These are phyloP conservation scores for Ophiocordyceps camponoti-rufipedis DNA, from an alignment of 2,329 filamentous ascomycete species.

Conservation along the genomic window DNA sequence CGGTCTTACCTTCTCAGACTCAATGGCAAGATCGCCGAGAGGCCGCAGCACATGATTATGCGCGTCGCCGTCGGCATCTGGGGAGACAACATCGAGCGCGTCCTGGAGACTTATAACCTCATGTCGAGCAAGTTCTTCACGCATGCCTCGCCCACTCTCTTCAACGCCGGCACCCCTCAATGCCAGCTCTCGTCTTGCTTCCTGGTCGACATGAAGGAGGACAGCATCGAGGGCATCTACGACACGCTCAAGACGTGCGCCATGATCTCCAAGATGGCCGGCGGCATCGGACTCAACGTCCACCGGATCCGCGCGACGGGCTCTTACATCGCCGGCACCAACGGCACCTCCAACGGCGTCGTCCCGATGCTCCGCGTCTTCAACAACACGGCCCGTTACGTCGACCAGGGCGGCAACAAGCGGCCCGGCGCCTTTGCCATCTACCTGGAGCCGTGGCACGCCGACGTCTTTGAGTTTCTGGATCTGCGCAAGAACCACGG, in stretches of 20 bases:
- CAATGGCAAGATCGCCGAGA: conserved; percentile 87
- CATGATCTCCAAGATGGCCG: conserved; percentile 99
- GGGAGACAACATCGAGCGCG: conserved; percentile 84
- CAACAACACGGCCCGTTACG: conserved; percentile 98
- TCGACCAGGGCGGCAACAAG: conserved; percentile 98
- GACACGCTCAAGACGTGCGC: conserved; percentile 98
- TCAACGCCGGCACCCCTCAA: conserved; percentile 92
- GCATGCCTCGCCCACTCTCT: conserved; percentile 91
- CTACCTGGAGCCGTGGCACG: conserved; percentile 98
- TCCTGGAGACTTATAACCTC: conserved; percentile 93
- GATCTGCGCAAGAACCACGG: conserved; percentile 98
- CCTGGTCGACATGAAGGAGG: conserved; percentile 98
- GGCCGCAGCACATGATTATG: conserved; percentile 99
- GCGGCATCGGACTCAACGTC: conserved; percentile 90
- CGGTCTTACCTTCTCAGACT: conserved; percentile 93
- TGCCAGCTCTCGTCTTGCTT: conserved; percentile 96
- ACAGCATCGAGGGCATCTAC: conserved; percentile 98
- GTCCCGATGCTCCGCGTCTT: conserved; percentile 96
- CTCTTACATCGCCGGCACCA: conserved; percentile 95
- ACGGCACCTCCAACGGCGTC: conserved; percentile 93
- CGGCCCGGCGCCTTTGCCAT: conserved; percentile 96
- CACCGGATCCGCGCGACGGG: conserved; percentile 95
- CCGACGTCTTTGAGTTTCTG: conserved; percentile 92
- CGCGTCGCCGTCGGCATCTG: conserved; percentile 95
- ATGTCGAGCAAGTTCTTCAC: conserved; percentile 99